A percentile compares a stretch with the other conserved stretches of the same genome.
phyloP scores from a whole-genome alignment of 768 basidiomycete genomes.

The Solioccasus polychromus region DNA sequence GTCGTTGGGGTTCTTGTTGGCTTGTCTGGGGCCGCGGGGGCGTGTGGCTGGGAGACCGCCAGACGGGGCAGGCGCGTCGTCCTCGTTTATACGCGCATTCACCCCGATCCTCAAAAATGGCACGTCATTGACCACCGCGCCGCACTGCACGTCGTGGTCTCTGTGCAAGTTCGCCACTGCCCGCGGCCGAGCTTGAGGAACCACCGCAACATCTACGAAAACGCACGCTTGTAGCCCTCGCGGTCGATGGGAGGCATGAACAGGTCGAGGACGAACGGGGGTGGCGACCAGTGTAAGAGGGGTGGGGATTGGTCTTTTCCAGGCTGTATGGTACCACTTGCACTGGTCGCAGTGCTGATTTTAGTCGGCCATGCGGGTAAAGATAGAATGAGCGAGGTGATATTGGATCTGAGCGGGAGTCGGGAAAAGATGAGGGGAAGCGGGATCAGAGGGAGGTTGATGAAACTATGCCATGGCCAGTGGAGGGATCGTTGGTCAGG shows the following conservation, averaged over 20 bases:
- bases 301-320: slow-evolving; percentile 24
- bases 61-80: slow-evolving; percentile 11
- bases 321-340: neutral
- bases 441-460: slow-evolving; percentile 73
- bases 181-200: slow-evolving; percentile 37
- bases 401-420: slow-evolving; percentile 36
- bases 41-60: slow-evolving; percentile 14
- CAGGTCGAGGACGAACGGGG: slow-evolving; percentile 54
- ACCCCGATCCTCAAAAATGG: slow-evolving; percentile 29
- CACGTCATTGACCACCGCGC: slow-evolving; percentile 24
- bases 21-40: slow-evolving; percentile 12
- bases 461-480: slow-evolving; percentile 75
- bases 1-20: slow-evolving; percentile 4
- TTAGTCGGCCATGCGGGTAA: slow-evolving; percentile 27
- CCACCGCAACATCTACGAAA: slow-evolving; percentile 40
- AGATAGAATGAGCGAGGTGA: slow-evolving; percentile 22
- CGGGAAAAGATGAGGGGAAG: slow-evolving; percentile 64
- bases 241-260: slow-evolving; percentile 50
- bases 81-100: slow-evolving; percentile 35
- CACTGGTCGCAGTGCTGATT: neutral
- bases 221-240: slow-evolving; percentile 40
- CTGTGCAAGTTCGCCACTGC: slow-evolving; percentile 7
- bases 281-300: slow-evolving; percentile 53
- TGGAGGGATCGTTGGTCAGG: slow-evolving; percentile 63
- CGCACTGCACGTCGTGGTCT: slow-evolving; percentile 19